Conservation (phyloP, 2,329 filamentous ascomycete species). For the Aspergillus floridensis region DNA sequence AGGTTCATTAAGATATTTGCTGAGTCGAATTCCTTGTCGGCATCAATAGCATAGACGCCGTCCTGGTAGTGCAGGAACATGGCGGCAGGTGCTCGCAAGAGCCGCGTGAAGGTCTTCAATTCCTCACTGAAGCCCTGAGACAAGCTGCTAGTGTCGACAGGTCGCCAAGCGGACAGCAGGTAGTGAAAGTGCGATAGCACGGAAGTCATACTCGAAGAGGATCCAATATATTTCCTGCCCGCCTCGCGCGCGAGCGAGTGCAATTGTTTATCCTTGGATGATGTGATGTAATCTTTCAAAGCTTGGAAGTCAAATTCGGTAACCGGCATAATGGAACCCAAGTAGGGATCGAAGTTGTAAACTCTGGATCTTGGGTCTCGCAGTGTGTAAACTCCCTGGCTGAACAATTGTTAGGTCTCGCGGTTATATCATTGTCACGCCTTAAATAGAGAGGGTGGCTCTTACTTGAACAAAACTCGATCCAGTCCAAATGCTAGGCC, state of each 20-base stretch:
- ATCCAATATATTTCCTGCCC: conserved; percentile 81
- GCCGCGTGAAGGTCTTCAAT: conserved; percentile 65
- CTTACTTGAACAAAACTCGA: conserved; percentile 84
- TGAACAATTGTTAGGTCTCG: conserved; percentile 17
- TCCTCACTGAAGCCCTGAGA: conserved; percentile 66
- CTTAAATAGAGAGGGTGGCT: background rate
- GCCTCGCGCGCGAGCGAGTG: conserved; percentile 65
- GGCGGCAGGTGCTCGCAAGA: conserved; percentile 71
- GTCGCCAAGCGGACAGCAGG: conserved; percentile 79
- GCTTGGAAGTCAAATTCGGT: conserved; percentile 88
- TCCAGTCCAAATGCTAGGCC: conserved; percentile 72
- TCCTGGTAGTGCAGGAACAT: conserved; percentile 80
- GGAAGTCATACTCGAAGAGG: conserved; percentile 93
- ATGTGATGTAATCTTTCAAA: conserved; percentile 83
- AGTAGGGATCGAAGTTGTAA: conserved; percentile 95
- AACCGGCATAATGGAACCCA: conserved; percentile 89
- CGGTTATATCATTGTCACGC: background rate
- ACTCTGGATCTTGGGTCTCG: conserved; percentile 84
- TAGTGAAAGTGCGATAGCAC: conserved; percentile 89
- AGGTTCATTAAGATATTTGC: conserved; percentile 87
- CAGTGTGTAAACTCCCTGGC: conserved; percentile 81
- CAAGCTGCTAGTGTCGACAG: conserved; percentile 63
- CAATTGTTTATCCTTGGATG: conserved; percentile 75
- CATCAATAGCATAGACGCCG: conserved; percentile 89
- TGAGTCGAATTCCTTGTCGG: conserved; percentile 85